Percentiles rank a stretch among this genome's conserved stretches.
These are phyloP conservation scores for Castanea mollissima DNA, from an alignment of 306 rosid species.

Conservation along the genomic window DNA sequence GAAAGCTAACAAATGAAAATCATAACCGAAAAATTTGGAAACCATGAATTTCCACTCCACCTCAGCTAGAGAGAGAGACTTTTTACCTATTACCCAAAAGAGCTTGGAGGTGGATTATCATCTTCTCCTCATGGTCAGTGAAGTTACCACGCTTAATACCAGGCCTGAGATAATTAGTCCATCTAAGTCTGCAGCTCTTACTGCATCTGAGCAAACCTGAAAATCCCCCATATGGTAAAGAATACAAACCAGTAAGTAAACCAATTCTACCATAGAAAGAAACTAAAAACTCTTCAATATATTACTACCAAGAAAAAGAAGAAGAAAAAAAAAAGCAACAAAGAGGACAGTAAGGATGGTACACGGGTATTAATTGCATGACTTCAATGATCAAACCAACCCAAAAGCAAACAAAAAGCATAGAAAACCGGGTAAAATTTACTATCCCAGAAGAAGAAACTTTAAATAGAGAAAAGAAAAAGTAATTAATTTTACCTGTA, in stretches of 20 bases:
- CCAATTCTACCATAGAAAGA: not conserved
- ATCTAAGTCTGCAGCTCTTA: slow-evolving; percentile 89
- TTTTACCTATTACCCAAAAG: slow-evolving; percentile 77
- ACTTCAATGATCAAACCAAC: slow-evolving; percentile 17
- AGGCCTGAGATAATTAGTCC: slow-evolving; percentile 93
- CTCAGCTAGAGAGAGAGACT: not conserved
- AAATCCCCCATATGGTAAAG: not conserved
- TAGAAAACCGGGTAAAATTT: too few relatives aligned
- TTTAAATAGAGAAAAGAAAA: too few relatives aligned
- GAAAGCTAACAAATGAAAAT: not conserved
- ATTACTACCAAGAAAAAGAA: not conserved
- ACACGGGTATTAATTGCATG: not conserved
- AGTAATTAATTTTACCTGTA: slow-evolving; percentile 44
- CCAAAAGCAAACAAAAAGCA: not conserved
- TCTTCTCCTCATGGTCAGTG: slow-evolving; percentile 80
- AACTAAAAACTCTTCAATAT: not conserved
- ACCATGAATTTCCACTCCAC: not conserved
- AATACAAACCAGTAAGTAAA: not conserved
- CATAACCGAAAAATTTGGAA: not conserved
- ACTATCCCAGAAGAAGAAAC: not conserved
- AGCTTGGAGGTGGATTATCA: slow-evolving; percentile 92
- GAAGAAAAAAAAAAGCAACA: not conserved
- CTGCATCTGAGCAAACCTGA: slow-evolving; percentile 90
- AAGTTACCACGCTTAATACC: slow-evolving; percentile 88
- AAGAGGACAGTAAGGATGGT: not conserved